phyloP scores from a whole-genome alignment of 371 early-diverging fungal species.

The Encephalitozoon romaleae region DNA sequence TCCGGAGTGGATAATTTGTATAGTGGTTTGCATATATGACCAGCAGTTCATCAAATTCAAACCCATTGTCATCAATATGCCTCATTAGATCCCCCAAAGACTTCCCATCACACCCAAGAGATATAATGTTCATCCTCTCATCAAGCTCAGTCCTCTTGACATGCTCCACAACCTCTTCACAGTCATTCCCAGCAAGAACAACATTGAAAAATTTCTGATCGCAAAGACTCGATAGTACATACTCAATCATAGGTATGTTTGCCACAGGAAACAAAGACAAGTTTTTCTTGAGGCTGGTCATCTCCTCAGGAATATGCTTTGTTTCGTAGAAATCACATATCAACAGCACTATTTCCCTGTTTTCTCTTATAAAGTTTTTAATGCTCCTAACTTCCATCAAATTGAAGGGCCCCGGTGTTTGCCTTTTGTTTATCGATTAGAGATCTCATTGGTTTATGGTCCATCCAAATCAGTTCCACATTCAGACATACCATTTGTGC shows the following conservation, averaged over 20 bases:
- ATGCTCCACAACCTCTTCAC: constrained; percentile 18
- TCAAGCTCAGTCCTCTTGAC: constrained; percentile 4
- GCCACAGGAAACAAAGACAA: constrained; percentile 49
- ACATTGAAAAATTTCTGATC: constrained; percentile 32
- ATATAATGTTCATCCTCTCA: constrained; percentile 24
- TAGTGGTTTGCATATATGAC: constrained; percentile 47
- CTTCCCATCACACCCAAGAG: neutral
- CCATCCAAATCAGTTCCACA: neutral
- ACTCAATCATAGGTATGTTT: constrained; percentile 48
- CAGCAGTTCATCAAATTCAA: constrained; percentile 32
- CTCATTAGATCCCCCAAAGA: constrained; percentile 40
- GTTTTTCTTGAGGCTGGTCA: constrained; percentile 28
- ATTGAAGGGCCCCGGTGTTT: neutral
- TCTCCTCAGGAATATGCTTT: constrained; percentile 24
- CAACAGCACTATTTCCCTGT: constrained; percentile 41
- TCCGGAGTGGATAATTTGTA: constrained; percentile 29
- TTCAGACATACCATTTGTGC: neutral
- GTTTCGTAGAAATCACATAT: constrained; percentile 50
- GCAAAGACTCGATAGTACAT: constrained; percentile 36
- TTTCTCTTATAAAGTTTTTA: constrained; percentile 14
- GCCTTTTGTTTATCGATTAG: neutral
- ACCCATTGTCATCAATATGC: constrained; percentile 10
- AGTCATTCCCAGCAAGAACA: constrained; percentile 24
- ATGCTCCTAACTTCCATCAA: neutral
- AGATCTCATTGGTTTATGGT: neutral